phyloP scores from a whole-genome alignment of 495 filamentous ascomycete genomes.

The Apiosordaria backusii region DNA sequence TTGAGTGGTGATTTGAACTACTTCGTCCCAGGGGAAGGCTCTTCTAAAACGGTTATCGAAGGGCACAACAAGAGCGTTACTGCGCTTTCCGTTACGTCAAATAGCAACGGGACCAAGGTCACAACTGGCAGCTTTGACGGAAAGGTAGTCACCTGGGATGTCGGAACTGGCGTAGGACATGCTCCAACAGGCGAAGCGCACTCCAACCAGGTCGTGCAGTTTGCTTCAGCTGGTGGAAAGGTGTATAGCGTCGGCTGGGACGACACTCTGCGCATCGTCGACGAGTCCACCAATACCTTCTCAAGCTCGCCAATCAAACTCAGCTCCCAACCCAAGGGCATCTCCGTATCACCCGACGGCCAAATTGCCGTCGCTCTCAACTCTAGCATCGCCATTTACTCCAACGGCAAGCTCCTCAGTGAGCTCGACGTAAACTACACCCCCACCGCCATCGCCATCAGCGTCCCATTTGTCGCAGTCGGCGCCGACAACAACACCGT shows the following conservation, averaged over 20 bases:
- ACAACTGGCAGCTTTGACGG: slow-evolving; percentile 93
- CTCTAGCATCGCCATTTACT: slow-evolving; percentile 58
- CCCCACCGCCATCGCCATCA: slow-evolving; percentile 66
- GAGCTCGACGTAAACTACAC: slow-evolving; percentile 51
- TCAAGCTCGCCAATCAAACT: slow-evolving; percentile 45
- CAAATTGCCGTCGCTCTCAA: slow-evolving; percentile 62
- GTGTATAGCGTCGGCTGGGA: slow-evolving; percentile 93
- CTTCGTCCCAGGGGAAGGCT: slow-evolving; percentile 66
- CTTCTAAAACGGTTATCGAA: slow-evolving; percentile 63
- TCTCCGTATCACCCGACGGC: slow-evolving; percentile 40
- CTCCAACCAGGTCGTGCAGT: slow-evolving; percentile 75
- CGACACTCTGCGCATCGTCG: slow-evolving; percentile 80
- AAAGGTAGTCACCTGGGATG: slow-evolving; percentile 76
- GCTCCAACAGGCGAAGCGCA: slow-evolving; percentile 74
- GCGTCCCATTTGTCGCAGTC: slow-evolving; percentile 64
- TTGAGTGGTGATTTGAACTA: slow-evolving; percentile 90
- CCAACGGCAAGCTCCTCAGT: slow-evolving; percentile 54
- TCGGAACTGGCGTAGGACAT: slow-evolving; percentile 60
- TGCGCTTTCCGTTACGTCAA: slow-evolving; percentile 54
- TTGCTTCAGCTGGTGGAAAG: slow-evolving; percentile 56
- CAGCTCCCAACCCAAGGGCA: slow-evolving; percentile 50
- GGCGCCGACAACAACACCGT: slow-evolving; percentile 68
- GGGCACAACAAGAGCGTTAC: slow-evolving; percentile 96
- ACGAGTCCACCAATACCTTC: slow-evolving; percentile 52
- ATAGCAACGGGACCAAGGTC: slow-evolving; percentile 54